Conservation (phyloP, 257 asterid genomes). For the Solanum etuberosum region DNA sequence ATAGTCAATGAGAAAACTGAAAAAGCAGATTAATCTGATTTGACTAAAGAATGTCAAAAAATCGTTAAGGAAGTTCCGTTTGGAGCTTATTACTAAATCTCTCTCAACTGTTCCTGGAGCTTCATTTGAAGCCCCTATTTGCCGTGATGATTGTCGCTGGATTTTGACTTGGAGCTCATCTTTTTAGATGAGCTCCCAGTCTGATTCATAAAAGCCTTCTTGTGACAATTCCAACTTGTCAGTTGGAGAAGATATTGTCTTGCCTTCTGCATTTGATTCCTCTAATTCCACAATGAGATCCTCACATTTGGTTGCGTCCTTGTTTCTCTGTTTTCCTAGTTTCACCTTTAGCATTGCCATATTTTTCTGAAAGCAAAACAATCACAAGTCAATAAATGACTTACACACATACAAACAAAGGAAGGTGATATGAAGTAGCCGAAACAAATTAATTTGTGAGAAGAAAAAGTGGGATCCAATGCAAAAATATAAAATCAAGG, state of each 20-base stretch:
- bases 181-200: constrained; percentile 17
- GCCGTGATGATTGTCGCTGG: neutral
- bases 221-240: neutral
- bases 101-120: neutral
- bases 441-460: neutral
- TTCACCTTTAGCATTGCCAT: neutral
- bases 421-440: neutral
- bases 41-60: neutral
- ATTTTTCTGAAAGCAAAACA: neutral
- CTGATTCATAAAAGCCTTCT: constrained; percentile 7
- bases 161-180: neutral
- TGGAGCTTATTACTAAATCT: neutral
- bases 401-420: neutral
- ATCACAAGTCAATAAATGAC: neutral
- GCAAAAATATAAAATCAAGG: neutral
- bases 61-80: neutral
- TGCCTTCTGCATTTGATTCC: neutral
- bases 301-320: neutral
- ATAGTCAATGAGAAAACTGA: neutral
- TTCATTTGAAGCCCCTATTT: neutral
- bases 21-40: neutral
- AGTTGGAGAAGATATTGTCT: neutral
- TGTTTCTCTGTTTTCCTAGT: neutral
- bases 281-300: neutral
- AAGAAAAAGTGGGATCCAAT: neutral